Evolutionary conservation across 441 rosid genomes (phyloP), one percentile per base, ranked within the genome.

Genomic region (Corymbia calophylla): DNA sequence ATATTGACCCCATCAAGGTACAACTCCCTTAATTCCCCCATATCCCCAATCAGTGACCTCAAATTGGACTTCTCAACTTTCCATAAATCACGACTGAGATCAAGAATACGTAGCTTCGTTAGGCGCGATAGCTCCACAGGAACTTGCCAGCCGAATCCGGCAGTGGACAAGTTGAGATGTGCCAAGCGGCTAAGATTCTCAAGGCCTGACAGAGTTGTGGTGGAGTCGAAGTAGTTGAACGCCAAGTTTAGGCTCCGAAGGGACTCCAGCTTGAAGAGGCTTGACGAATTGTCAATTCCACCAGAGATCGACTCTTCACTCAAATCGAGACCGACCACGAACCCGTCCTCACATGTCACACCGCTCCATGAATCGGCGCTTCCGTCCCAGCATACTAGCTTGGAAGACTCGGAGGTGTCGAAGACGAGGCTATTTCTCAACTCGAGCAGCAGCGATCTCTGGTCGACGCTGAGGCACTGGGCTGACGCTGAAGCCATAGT

Each of bases 221-320:
- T 1, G 1, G 11, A 11, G n/a, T n/a, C 56, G 87, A 94, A 88
- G 2, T 2, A 5, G 68, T 95, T 95, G 87, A 27, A 82, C 14
- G 94, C 92, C 92, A 95, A 89, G 87, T 94, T 91, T 31, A 95
- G 91, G 7, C 66, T 88, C 80, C 64, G 90, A 8, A 95, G 94
- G 89, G 88, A 82, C 66, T 54, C 89, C 23, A 94, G 91, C 55
- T 19, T 23, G 90, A 92, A 93, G 16, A 93, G 92, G 8, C 54
- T 54, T 7, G 73, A 89, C 54, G 91, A 88, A 54, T 48, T 23
- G 4, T 92, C 80, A 51, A 92, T 68, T 39, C 91, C 93, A 5
- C 89, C 87, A 0, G 86, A 80, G 86, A 95, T 92, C 9, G 54
- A 64, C 85, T 93, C 91, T 4, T n/a, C 29, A 88, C 93, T 93